These are phyloP conservation scores for Candida chilensis DNA, from an alignment of 805 yeast genomes.

Conservation along the genomic window DNA sequence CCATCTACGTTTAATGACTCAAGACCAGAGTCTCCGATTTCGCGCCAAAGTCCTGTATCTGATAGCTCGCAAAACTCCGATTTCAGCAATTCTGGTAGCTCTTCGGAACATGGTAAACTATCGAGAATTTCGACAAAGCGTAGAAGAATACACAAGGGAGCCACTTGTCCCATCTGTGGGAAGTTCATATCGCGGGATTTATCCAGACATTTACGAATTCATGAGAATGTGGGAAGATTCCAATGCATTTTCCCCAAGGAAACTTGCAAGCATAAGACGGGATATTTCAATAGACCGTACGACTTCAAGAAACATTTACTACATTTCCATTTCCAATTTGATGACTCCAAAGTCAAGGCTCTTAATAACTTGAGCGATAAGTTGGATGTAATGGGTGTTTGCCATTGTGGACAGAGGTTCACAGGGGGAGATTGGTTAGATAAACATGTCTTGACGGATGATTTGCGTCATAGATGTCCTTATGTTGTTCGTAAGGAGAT, in stretches of 20 bases:
- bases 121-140: no score
- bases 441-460: conserved; percentile 18
- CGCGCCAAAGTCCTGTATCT: no score
- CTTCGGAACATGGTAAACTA: no score
- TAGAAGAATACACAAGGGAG: no score
- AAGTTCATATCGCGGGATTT: conserved; percentile 49
- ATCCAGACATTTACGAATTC: conserved; percentile 55
- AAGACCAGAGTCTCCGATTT: no score
- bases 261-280: conserved; percentile 49
- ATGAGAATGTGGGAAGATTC: conserved; percentile 47
- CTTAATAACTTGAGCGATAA: conserved; percentile 45
- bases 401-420: conserved; percentile 29
- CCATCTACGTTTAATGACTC: no score
- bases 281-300: conserved; percentile 58
- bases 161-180: conserved; percentile 48
- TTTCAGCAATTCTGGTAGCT: no score
- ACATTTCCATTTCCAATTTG: conserved; percentile 51
- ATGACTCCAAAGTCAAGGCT: conserved; percentile 30
- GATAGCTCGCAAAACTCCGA: no score
- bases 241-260: conserved; percentile 47
- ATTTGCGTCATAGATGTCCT: conserved; percentile 11
- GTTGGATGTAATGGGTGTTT: conserved; percentile 39
- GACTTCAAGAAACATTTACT: conserved; percentile 60
- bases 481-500: conserved; percentile 5
- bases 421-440: conserved; percentile 25